Percentiles rank a stretch among this genome's conserved stretches.
phyloP scores from a whole-genome alignment of 257 asterid species.

The Solanum bulbocastanum region DNA sequence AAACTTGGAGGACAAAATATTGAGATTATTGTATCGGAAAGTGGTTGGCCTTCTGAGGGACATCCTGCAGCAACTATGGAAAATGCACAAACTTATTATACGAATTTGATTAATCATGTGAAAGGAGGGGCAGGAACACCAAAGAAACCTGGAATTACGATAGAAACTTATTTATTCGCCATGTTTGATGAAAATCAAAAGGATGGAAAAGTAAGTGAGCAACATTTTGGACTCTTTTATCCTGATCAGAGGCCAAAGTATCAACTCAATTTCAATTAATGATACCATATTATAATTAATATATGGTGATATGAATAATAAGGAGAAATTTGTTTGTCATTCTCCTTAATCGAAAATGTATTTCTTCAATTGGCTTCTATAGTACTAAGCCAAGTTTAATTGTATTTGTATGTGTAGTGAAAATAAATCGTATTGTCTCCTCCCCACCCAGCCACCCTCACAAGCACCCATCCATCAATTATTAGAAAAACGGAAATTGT shows the following conservation, averaged over 20 bases:
- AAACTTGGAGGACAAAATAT: constrained; percentile 13
- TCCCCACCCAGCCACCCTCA: no score
- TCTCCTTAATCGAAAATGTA: no score
- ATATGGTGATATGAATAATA: no score
- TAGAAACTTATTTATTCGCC: constrained; percentile 43
- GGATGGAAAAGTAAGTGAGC: constrained; percentile 6
- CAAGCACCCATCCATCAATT: no score
- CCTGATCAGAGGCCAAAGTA: constrained; percentile 23
- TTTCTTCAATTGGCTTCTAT: no score
- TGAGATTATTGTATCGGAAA: constrained; percentile 21
- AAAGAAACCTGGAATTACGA: constrained; percentile 13
- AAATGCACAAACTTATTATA: background rate
- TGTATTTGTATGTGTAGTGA: no score
- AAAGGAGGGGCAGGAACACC: no score
- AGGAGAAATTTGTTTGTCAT: no score
- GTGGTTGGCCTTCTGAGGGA: constrained; percentile 35
- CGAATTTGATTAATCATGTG: no score
- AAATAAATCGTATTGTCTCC: no score
- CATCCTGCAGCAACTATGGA: background rate
- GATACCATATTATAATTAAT: background rate
- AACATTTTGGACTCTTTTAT: constrained; percentile 33
- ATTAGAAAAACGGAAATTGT: no score
- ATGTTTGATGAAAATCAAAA: constrained; percentile 48
- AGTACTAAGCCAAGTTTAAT: no score
- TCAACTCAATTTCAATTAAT: background rate